These are phyloP conservation scores for Pseudogymnoascus sp. DNA, from an alignment of 2,329 filamentous ascomycete genomes.

Conservation along the genomic window DNA sequence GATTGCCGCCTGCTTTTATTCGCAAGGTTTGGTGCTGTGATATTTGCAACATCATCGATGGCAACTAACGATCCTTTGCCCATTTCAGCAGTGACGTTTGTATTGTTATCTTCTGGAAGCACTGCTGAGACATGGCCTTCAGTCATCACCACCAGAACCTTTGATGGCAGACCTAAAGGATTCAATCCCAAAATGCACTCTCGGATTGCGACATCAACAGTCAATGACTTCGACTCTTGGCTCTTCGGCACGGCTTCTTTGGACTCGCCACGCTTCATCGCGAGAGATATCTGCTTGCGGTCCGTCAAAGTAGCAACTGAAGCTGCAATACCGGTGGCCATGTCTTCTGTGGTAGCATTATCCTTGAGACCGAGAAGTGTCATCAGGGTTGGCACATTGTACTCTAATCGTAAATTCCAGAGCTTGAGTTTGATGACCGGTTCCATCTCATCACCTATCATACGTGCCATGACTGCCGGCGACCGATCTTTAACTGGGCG, in stretches of 20 bases:
- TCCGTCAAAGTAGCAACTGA: conserved; percentile 73
- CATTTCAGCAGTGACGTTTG: conserved; percentile 58
- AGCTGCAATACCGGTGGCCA: conserved; percentile 66
- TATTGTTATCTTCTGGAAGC: conserved; percentile 56
- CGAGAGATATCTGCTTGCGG: conserved; percentile 39
- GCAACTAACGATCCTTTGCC: conserved; percentile 76
- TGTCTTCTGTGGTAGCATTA: conserved; percentile 60
- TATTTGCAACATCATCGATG: conserved; percentile 61
- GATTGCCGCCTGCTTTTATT: conserved; percentile 21
- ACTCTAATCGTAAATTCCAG: conserved; percentile 78
- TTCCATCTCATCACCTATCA: conserved; percentile 91
- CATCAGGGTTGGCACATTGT: conserved; percentile 75
- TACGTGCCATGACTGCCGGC: conserved; percentile 74
- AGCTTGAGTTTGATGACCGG: conserved; percentile 83
- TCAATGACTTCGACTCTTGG: conserved; percentile 45
- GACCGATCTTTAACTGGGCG: conserved; percentile 28
- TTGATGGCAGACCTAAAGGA: conserved; percentile 66
- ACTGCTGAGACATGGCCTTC: conserved; percentile 65
- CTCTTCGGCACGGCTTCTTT: conserved; percentile 23
- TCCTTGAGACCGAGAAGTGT: conserved; percentile 65
- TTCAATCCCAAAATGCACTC: conserved; percentile 82
- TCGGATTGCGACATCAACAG: conserved; percentile 65
- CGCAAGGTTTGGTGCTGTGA: conserved; percentile 18
- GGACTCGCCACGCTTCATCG: conserved; percentile 16
- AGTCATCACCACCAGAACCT: conserved; percentile 68